phyloP scores from a whole-genome alignment of 2,329 filamentous ascomycete species.

The Fusarium proliferatum region DNA sequence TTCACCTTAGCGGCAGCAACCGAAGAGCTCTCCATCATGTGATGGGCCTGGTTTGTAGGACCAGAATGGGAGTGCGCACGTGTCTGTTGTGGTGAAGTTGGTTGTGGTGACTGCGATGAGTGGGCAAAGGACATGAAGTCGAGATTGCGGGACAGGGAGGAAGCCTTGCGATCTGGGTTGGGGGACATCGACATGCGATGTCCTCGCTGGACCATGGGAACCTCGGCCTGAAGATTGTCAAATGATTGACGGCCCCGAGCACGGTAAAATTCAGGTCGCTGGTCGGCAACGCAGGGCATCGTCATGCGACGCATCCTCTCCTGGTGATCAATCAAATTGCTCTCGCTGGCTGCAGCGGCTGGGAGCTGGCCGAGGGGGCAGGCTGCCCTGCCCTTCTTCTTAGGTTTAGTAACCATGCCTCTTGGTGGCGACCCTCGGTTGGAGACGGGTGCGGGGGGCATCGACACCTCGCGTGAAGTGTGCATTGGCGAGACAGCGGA shows the following conservation, averaged over 20 bases:
- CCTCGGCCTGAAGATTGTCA: constrained; percentile 55
- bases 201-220: constrained; percentile 52
- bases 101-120: constrained; percentile 60
- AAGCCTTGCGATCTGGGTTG: constrained; percentile 44
- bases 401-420: constrained; percentile 51
- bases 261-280: constrained; percentile 54
- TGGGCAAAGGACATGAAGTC: constrained; percentile 69
- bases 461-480: constrained; percentile 44
- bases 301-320: constrained; percentile 69
- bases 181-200: constrained; percentile 61
- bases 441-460: constrained; percentile 35
- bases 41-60: constrained; percentile 38
- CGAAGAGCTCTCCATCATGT: constrained; percentile 42
- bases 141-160: constrained; percentile 56
- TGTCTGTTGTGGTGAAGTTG: constrained; percentile 59
- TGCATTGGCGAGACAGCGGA: constrained; percentile 43
- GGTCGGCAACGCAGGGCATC: constrained; percentile 55
- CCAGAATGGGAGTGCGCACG: constrained; percentile 51
- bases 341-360: constrained; percentile 62
- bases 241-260: constrained; percentile 61
- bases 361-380: constrained; percentile 54
- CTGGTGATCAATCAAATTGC: constrained; percentile 64
- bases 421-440: constrained; percentile 49
- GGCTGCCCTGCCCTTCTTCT: constrained; percentile 51
- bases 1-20: constrained; percentile 48